Evolutionary conservation across 768 basidiomycete genomes (phyloP), one percentile per base, ranked within the genome.

Genomic region (Lentinula boryana): DNA sequence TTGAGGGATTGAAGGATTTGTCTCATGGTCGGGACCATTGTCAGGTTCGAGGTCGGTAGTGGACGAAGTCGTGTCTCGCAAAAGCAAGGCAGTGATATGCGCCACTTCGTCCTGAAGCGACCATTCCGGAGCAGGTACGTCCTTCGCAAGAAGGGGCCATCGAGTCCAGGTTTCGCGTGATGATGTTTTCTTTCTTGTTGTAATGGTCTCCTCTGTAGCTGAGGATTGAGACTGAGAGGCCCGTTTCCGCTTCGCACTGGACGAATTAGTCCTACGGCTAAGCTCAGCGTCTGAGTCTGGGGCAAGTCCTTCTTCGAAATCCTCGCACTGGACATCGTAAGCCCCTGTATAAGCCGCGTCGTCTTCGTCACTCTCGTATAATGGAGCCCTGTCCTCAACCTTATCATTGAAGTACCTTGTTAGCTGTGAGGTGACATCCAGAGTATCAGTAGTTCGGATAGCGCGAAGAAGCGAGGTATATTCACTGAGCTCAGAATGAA

Each of bases 61-160:
- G 5, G 46, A 58, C 3, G 27, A 23, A 35, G 44, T 7, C 7
- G 27, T 21, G 3, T n/a, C 13, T 4, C 18, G 18, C n/a, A 58
- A 49, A 23, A 58, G 32, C 4, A 23, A 48, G 10, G 15, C 71
- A 5, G 78, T 78, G 33, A 91, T 66, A 2, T 76, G 68, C 21
- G 71, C 70, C 8, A 92, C 77, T 71, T 92, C 91, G 63, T 92
- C 90, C 51, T 84, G 78, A 21, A 93, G 72, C 8, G 73, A 72
- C 86, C 86, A 92, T 71, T 90, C 85, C 1, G 91, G 89, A 8
- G 81, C 74, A 23, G 78, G 75, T 15, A 89, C 79, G 65, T 92
- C 88, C 15, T 76, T 74, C 3, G 76, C 65, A 16, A 84, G 78
- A 55, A 91, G 79, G 1, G 91, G 91, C 91, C 91, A 93, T 6